Evolutionary conservation across 441 rosid genomes (phyloP).

Genomic region (Pelargonium fulgidum): DNA sequence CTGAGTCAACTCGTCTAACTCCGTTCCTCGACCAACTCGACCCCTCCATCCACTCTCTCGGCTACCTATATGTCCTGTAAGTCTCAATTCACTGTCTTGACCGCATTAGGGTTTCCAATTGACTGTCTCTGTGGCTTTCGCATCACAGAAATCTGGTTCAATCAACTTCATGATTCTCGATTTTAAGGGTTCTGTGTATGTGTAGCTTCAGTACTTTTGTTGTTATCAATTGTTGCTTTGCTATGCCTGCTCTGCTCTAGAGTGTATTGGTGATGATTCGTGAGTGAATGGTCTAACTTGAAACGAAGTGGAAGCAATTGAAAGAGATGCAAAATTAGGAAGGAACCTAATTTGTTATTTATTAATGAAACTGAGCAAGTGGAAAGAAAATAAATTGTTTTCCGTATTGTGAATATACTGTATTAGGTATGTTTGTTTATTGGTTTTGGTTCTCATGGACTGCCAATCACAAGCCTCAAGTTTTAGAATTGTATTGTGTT

Average conservation of each 20-base stretch:
- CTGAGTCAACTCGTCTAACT: conserved; percentile 38
- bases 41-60: conserved; percentile 76
- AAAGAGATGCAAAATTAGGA: neutral
- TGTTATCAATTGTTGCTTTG: neutral
- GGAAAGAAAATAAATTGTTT: neutral
- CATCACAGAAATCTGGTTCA: neutral
- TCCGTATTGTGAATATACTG: neutral
- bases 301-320: neutral
- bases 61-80: conserved; percentile 81
- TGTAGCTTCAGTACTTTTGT: neutral
- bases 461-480: neutral
- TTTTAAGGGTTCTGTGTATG: conserved; percentile 1
- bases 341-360: neutral
- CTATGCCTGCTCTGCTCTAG: neutral
- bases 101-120: neutral
- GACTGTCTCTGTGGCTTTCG: neutral
- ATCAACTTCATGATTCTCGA: neutral
- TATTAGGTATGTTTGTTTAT: neutral
- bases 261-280: neutral
- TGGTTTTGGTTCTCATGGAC: neutral
- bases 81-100: conserved; percentile 15
- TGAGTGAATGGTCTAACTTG: neutral
- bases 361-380: neutral
- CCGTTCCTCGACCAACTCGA: conserved; percentile 77
- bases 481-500: neutral